These are phyloP conservation scores for Fusarium udum DNA, from an alignment of 2,329 filamentous ascomycete genomes.

Conservation along the genomic window DNA sequence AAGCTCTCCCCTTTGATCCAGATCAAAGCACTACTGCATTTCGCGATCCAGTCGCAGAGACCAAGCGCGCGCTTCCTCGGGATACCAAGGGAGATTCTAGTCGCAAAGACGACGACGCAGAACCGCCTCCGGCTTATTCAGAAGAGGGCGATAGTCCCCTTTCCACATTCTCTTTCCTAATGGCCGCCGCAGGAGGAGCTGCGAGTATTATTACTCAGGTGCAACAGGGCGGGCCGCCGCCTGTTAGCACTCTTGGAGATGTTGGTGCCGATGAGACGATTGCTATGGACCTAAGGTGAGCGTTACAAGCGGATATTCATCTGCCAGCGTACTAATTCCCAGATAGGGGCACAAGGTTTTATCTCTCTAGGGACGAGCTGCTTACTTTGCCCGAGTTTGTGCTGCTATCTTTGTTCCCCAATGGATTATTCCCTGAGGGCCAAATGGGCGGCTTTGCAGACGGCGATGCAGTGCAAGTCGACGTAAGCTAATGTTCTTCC, in stretches of 20 bases:
- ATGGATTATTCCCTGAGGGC: constrained; percentile 96
- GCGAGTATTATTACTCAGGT: constrained; percentile 99
- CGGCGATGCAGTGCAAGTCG: constrained; percentile 93
- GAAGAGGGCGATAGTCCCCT: constrained; percentile 95
- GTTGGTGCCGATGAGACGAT: constrained; percentile 93
- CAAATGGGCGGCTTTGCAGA: constrained; percentile 95
- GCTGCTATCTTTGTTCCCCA: constrained; percentile 95
- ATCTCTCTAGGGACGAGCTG: constrained; percentile 92
- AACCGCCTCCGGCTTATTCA: constrained; percentile 95
- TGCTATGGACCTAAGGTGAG: constrained; percentile 90
- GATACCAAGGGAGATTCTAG: constrained; percentile 82
- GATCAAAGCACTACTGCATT: constrained; percentile 52
- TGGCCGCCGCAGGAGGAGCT: constrained; percentile 96
- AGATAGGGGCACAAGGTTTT: constrained; percentile 87
- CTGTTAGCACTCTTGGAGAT: constrained; percentile 89
- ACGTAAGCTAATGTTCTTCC: constrained; percentile 71
- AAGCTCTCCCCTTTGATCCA: constrained; percentile 51
- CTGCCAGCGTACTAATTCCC: constrained; percentile 38
- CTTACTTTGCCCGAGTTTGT: constrained; percentile 97
- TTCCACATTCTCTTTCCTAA: constrained; percentile 92
- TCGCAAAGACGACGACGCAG: constrained; percentile 82
- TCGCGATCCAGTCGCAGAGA: constrained; percentile 71
- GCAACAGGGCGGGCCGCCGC: constrained; percentile 89
- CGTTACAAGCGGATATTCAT: background rate
- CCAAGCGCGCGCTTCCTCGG: constrained; percentile 83